Conservation (phyloP, 2,329 filamentous ascomycete species). For the Achaetomium macrosporum region DNA sequence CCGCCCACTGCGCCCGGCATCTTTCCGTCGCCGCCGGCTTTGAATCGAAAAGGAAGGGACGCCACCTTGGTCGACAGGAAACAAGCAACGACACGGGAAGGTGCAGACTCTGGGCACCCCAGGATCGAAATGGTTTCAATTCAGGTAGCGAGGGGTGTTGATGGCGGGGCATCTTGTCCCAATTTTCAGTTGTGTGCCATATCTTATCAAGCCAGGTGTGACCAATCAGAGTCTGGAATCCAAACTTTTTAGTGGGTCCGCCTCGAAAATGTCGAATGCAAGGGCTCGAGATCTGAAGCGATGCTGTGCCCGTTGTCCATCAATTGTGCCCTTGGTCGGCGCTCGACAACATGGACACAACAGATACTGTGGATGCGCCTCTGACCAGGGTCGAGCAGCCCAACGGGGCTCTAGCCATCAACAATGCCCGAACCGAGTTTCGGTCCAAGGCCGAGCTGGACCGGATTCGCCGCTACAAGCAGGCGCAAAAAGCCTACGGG, state of each 20-base stretch:
- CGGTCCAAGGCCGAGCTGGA: conserved; percentile 46
- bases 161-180: conserved; percentile 22
- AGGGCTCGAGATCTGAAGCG: not conserved
- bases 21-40: conserved; percentile 66
- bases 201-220: conserved; percentile 23
- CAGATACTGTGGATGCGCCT: conserved; percentile 29
- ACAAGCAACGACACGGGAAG: not conserved
- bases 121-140: not conserved
- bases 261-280: conserved; percentile 21
- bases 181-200: conserved; percentile 23
- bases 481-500: conserved; percentile 74
- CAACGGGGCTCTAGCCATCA: conserved; percentile 49
- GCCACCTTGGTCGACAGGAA: conserved; percentile 45
- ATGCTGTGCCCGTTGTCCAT: not conserved
- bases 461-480: conserved; percentile 46
- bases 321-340: not conserved
- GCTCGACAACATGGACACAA: conserved; percentile 21
- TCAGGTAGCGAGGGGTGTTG: conserved; percentile 11
- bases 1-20: conserved; percentile 63
- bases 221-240: conserved; percentile 6
- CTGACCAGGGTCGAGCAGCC: conserved; percentile 34
- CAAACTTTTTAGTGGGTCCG: conserved; percentile 28
- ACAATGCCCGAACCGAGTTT: conserved; percentile 46
- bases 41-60: conserved; percentile 80
- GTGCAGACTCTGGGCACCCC: not conserved